A percentile compares a stretch with the other conserved stretches of the same genome.
phyloP scores from a whole-genome alignment of 306 rosid species.

The Adenanthera pavonina region DNA sequence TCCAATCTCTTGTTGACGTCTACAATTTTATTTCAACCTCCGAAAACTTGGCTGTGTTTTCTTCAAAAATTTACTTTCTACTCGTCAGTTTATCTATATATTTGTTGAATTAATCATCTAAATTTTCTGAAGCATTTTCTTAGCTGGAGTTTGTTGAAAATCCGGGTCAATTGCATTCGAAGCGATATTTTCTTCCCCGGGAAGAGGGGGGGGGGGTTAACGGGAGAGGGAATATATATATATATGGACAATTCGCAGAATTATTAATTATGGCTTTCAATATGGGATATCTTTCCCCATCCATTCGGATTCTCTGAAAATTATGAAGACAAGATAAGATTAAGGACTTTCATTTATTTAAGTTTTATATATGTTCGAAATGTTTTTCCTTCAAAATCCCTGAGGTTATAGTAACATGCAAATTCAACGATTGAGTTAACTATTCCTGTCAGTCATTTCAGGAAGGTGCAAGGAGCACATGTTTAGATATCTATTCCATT shows the following conservation, averaged over 20 bases:
- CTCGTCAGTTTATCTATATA: not conserved
- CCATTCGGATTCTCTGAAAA: slow-evolving; percentile 21
- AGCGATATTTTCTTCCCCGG: not conserved
- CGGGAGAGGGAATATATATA: slow-evolving; percentile 12
- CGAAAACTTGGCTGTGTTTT: slow-evolving; percentile 16
- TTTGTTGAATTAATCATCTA: slow-evolving; percentile 6
- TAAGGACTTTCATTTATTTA: not conserved
- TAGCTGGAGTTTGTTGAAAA: slow-evolving; percentile 11
- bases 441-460: not conserved
- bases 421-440: slow-evolving; percentile 7
- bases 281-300: not conserved
- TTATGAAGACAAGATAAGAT: slow-evolving; percentile 14
- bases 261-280: slow-evolving; percentile 13
- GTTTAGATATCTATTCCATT: slow-evolving; percentile 1
- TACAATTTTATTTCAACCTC: not conserved
- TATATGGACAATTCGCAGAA: not conserved
- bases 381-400: not conserved
- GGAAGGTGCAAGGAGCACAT: slow-evolving; percentile 11
- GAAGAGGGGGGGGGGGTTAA: no score
- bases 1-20: slow-evolving; percentile 17
- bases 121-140: not conserved
- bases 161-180: slow-evolving; percentile 24
- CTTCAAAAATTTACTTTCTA: not conserved
- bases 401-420: slow-evolving; percentile 16
- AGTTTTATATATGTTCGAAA: not conserved